Evolutionary conservation across 1,284 basidiomycete genomes (phyloP), one percentile per base, ranked within the genome.

Genomic region (Chondrostereum purpureum): DNA sequence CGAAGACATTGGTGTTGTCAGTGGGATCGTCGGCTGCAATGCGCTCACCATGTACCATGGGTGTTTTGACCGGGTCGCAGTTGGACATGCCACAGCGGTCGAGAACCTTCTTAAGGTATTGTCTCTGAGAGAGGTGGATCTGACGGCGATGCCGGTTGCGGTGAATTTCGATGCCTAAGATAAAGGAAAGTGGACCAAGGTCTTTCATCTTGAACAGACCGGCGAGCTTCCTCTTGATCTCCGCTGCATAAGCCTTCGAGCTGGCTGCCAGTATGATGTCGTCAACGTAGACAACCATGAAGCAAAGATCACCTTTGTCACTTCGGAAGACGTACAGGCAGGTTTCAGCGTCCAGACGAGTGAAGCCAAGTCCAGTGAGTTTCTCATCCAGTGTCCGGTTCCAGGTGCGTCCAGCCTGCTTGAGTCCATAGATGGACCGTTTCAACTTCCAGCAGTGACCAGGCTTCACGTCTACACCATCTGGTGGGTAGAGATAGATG

Each of bases 161-260:
- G 3, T 34, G 49, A 36, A 67, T 55, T 31, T 59, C 44, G 20
- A 67, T 55, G 10, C 61, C 60, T n/a, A 68, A 56, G 8, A 66
- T 52, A 36, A 49, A 58, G 10, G 42, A 46, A 0, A 56, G 55
- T n/a, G 53, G 52, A 4, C 64, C 62, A 1, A 66, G 51, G 44
- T 62, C 57, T 16, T 55, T 56, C 48, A 65, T 59, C 41, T 65
- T 59, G 55, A 63, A 63, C 18, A 45, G 37, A n/a, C n/a, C n/a
- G n/a, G n/a, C n/a, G n/a, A n/a, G n/a, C n/a, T n/a, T n/a, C n/a
- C n/a, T n/a, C n/a, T n/a, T n/a, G n/a, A n/a, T n/a, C n/a, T n/a
- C n/a, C n/a, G n/a, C n/a, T n/a, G n/a, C n/a, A n/a, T n/a, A n/a
- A n/a, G n/a, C n/a, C n/a, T n/a, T n/a, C n/a, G 53, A 52, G 0